Percentiles rank a stretch among this genome's conserved stretches.
These are phyloP conservation scores for Geotrichum fermentans DNA, from an alignment of 1,139 yeast genomes.

Conservation along the genomic window DNA sequence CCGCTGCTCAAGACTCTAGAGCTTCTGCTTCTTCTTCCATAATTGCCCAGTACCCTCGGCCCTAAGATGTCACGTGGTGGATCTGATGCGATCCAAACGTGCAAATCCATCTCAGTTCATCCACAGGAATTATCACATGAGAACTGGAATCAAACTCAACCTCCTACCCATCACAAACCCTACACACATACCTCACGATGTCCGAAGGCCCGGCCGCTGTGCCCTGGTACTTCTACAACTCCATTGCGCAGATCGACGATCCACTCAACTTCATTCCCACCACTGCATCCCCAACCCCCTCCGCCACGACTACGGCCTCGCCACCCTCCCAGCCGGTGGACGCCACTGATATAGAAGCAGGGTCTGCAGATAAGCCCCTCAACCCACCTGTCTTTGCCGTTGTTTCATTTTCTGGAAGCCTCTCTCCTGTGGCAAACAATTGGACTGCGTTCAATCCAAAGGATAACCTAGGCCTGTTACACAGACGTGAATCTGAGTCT, in stretches of 20 bases:
- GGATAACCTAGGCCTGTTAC: conserved; percentile 28
- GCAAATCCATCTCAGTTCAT: too few species aligned
- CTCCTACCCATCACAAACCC: too few species aligned
- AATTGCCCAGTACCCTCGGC: too few species aligned
- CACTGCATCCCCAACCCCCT: conserved; percentile 22
- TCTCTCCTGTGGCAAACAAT: conserved; percentile 28
- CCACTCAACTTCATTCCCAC: conserved; percentile 27
- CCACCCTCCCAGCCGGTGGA: not conserved
- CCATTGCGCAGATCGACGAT: conserved; percentile 38
- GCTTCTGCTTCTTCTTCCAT: too few species aligned
- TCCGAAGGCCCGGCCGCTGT: not conserved
- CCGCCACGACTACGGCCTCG: conserved; percentile 21
- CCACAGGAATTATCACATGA: too few species aligned
- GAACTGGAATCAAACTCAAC: too few species aligned
- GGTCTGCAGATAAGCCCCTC: conserved; percentile 11
- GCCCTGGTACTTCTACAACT: conserved; percentile 40
- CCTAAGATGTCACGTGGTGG: too few species aligned
- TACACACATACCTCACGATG: too few species aligned
- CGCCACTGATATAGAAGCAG: not conserved
- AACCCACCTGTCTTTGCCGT: conserved; percentile 23
- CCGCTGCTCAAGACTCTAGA: too few species aligned
- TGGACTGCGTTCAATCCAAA: conserved; percentile 41
- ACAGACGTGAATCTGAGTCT: not conserved
- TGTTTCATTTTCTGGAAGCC: conserved; percentile 27
- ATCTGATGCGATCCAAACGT: too few species aligned